phyloP scores from a whole-genome alignment of 1,139 yeast genomes.

The Pichiaceae sp. region DNA sequence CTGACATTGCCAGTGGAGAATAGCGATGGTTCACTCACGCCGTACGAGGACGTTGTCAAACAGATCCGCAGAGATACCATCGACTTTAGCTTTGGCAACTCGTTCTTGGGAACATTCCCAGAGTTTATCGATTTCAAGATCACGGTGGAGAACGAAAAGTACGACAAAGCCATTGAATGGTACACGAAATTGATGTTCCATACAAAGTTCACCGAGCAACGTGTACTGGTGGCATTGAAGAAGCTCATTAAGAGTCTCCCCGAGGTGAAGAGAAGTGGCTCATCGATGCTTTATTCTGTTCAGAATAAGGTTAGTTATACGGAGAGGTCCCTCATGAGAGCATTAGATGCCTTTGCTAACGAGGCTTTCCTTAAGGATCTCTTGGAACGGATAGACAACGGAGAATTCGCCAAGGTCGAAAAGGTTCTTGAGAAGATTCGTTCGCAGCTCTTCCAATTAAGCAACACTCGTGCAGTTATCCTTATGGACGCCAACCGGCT shows the following conservation, averaged over 20 bases:
- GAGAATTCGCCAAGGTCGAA: slow-evolving; percentile 35
- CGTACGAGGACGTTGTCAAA: slow-evolving; percentile 70
- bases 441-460: slow-evolving; percentile 43
- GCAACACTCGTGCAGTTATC: slow-evolving; percentile 61
- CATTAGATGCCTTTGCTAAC: slow-evolving; percentile 56
- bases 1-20: slow-evolving; percentile 65
- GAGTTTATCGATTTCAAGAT: slow-evolving; percentile 59
- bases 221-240: slow-evolving; percentile 66
- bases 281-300: slow-evolving; percentile 58
- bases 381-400: slow-evolving; percentile 36
- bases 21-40: slow-evolving; percentile 51
- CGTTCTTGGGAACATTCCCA: slow-evolving; percentile 52
- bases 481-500: slow-evolving; percentile 56
- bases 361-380: slow-evolving; percentile 51
- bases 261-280: slow-evolving; percentile 75
- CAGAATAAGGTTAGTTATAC: slow-evolving; percentile 45
- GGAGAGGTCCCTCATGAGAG: slow-evolving; percentile 53
- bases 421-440: slow-evolving; percentile 52
- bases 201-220: slow-evolving; percentile 61
- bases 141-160: slow-evolving; percentile 56
- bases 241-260: slow-evolving; percentile 69
- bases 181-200: slow-evolving; percentile 53
- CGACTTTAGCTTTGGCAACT: slow-evolving; percentile 45
- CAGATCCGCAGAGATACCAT: slow-evolving; percentile 68
- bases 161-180: slow-evolving; percentile 70